Base-by-base conservation (phyloP, 2,329 filamentous ascomycete genomes). In the Fusarium sp. region DNA sequence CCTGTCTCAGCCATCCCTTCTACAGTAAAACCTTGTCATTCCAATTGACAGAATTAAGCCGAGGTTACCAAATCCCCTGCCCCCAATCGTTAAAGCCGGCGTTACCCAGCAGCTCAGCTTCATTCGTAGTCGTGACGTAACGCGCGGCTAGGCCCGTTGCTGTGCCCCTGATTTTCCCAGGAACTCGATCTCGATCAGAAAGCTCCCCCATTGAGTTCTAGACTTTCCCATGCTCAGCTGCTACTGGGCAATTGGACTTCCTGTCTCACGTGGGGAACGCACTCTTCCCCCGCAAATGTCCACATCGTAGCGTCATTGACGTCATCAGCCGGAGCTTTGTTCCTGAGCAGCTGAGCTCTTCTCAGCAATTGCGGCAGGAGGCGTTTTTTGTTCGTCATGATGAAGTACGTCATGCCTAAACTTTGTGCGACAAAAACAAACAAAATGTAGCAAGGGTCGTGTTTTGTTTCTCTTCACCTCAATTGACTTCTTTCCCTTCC, bases 221-320 rank as follows among this genome's bases (percentile, higher is more conserved):
- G n/a, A 13, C 13, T 54, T 31, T 31, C 8, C 37, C 28, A 36
- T 44, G 28, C 8, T 23, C 10, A 10, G 31, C 23, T 34, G 23
- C 47, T 28, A 41, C 60, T 71, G 67, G 67, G 10, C 63, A 70
- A 70, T 70, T 70, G 16, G 36, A 15, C 8, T 16, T 41, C 16
- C 28, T 44, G 54, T 54, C 51, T 57, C 34, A 34, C 46, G 16
- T 62, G 67, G 59, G 36, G 51, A 52, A 68, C 64, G 67, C 31
- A 7, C 15, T 27, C 18, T 18, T 40, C 36, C 68, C 68, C 68
- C 60, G 55, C 65, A 71, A 69, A 12, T 71, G 65, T 71, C 50
- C 60, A 44, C 61, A 69, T 69, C 58, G 50, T 54, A 61, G 68
- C 68, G 62, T 72, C 72, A 70, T 73, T 73, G 73, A 75, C 73